Evolutionary conservation across 2,329 filamentous ascomycete species (phyloP).

Genomic region (Scorias spongiosa): DNA sequence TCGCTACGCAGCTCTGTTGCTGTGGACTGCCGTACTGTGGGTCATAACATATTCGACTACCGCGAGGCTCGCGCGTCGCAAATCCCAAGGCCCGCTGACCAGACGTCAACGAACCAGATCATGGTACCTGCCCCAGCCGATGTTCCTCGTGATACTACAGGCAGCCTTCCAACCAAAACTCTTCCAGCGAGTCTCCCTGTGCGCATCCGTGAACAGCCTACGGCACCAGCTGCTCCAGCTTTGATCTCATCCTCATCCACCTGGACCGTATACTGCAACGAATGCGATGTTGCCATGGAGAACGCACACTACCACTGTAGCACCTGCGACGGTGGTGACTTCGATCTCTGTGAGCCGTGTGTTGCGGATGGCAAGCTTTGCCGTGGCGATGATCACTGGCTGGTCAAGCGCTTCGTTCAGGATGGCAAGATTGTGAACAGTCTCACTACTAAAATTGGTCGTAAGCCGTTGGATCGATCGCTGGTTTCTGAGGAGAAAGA

Average conservation of each 20-base stretch:
- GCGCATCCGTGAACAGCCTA: conserved; percentile 22
- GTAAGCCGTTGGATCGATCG: conserved; percentile 31
- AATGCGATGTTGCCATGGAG: conserved; percentile 63
- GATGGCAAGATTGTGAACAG: conserved; percentile 70
- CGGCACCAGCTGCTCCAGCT: conserved; percentile 14
- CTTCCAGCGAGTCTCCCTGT: conserved; percentile 18
- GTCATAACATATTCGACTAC: conserved; percentile 24
- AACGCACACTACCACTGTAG: conserved; percentile 88
- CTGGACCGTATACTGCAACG: conserved; percentile 89
- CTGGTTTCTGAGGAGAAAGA: conserved; percentile 11
- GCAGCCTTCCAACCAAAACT: not conserved
- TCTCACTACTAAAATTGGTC: conserved; percentile 64
- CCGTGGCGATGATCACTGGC: conserved; percentile 67
- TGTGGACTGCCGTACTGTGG: conserved; percentile 13
- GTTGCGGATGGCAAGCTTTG: conserved; percentile 64
- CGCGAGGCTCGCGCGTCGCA: conserved; percentile 19
- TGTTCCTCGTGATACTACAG: conserved; percentile 9
- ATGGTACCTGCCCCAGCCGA: conserved; percentile 8
- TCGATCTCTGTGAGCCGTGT: conserved; percentile 75
- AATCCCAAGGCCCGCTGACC: conserved; percentile 19
- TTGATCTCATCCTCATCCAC: conserved; percentile 25
- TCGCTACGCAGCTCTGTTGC: conserved; percentile 7
- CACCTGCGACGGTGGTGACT: conserved; percentile 84
- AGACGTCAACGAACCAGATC: conserved; percentile 28
- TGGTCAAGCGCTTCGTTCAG: conserved; percentile 77